phyloP scores from a whole-genome alignment of 179 eudicot genomes.

The Silene noctiflora region DNA sequence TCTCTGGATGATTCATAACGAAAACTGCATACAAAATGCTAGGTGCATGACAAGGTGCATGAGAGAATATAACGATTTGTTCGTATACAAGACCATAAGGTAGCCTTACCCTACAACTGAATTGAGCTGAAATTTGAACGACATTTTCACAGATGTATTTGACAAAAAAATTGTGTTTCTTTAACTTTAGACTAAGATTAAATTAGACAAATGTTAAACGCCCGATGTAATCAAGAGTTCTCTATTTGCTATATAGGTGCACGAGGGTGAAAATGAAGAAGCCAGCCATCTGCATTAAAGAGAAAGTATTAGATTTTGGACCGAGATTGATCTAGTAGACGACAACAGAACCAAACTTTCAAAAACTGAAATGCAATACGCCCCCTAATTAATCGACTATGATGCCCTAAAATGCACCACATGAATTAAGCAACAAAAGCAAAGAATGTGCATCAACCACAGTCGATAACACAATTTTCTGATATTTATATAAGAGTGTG shows the following conservation, averaged over 20 bases:
- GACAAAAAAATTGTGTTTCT: conserved; percentile 20
- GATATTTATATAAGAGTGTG: too few relatives aligned
- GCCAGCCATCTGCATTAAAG: conserved; percentile 33
- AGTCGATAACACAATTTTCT: too few relatives aligned
- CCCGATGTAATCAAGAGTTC: neutral
- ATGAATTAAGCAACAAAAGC: neutral
- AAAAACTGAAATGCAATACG: too few relatives aligned
- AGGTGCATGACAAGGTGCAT: too few relatives aligned
- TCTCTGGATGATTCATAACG: too few relatives aligned
- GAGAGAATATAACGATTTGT: neutral
- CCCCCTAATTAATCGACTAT: too few relatives aligned
- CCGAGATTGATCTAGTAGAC: too few relatives aligned
- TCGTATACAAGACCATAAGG: neutral
- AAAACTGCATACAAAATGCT: too few relatives aligned
- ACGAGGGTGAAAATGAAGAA: conserved; percentile 32
- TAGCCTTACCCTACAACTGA: neutral
- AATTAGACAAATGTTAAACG: conserved; percentile 3
- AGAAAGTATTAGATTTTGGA: neutral
- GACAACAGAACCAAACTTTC: too few relatives aligned
- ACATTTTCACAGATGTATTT: conserved; percentile 1
- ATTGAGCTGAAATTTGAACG: neutral
- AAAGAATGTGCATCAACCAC: neutral
- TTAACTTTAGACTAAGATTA: neutral
- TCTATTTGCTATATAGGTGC: conserved; percentile 36
- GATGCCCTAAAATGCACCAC: neutral